These are phyloP conservation scores for Aristolochia fimbriata DNA, from an alignment of 164 flowering plant species.

Conservation along the genomic window DNA sequence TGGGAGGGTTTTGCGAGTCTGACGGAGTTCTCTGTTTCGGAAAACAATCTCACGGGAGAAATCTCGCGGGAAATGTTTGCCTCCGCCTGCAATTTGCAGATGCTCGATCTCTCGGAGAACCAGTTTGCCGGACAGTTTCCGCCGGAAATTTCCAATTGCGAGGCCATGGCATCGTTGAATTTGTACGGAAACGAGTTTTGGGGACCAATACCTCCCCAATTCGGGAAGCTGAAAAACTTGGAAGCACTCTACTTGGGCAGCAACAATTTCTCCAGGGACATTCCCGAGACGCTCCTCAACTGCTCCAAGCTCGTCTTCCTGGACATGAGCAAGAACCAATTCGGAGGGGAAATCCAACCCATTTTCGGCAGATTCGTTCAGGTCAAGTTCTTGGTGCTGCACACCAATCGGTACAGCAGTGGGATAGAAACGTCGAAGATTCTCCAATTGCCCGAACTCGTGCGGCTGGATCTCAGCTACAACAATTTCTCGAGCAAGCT, in stretches of 20 bases:
- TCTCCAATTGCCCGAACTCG: constrained; percentile 38
- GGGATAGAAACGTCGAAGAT: constrained; percentile 61
- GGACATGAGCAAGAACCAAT: constrained; percentile 55
- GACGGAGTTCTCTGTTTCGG: constrained; percentile 37
- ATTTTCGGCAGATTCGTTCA: constrained; percentile 48
- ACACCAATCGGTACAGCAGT: constrained; percentile 53
- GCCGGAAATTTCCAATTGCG: constrained; percentile 41
- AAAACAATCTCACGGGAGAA: constrained; percentile 39
- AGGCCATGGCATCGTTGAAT: constrained; percentile 26
- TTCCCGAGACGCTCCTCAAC: constrained; percentile 49
- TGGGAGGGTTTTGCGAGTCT: constrained; percentile 48
- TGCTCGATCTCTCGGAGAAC: constrained; percentile 66
- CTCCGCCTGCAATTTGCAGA: constrained; percentile 35
- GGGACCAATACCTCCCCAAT: constrained; percentile 43
- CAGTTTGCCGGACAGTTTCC: constrained; percentile 41
- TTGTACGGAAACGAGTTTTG: constrained; percentile 56
- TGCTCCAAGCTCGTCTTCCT: constrained; percentile 41
- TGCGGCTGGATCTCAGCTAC: constrained; percentile 63
- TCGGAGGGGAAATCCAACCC: constrained; percentile 47
- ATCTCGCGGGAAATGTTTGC: constrained; percentile 27
- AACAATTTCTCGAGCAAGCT: constrained; percentile 60
- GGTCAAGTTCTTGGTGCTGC: constrained; percentile 48
- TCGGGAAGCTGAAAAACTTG: constrained; percentile 44
- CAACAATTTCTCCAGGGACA: constrained; percentile 43
- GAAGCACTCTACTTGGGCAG: constrained; percentile 44